A percentile compares a stretch with the other conserved stretches of the same genome.
These are phyloP conservation scores for Thraustochytrium sp. DNA, from an alignment of 352 stramenopile species.

Conservation along the genomic window DNA sequence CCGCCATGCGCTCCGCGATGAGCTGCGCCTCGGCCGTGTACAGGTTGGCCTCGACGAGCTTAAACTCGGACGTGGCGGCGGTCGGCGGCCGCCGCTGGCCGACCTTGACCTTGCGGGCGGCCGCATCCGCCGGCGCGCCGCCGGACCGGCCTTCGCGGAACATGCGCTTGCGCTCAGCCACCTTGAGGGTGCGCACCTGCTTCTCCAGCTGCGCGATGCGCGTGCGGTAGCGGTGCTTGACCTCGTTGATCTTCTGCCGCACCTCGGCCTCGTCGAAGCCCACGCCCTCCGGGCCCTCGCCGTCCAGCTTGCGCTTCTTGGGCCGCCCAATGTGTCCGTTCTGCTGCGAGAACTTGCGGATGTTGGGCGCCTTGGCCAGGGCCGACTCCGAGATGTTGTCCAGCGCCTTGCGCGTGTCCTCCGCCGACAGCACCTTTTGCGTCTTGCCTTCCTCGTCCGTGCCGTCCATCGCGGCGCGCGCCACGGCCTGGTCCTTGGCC, in stretches of 20 bases:
- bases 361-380: neutral
- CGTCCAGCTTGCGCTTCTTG: neutral
- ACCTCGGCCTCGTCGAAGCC: neutral
- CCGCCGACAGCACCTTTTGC: neutral
- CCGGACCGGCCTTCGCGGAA: neutral
- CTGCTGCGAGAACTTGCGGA: neutral
- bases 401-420: neutral
- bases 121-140: neutral
- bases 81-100: neutral
- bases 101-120: neutral
- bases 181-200: neutral
- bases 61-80: neutral
- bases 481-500: neutral
- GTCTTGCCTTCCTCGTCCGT: no score
- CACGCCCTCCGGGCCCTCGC: neutral
- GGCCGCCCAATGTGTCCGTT: neutral
- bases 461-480: neutral
- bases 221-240: neutral
- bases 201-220: neutral
- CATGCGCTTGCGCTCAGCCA: neutral
- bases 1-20: neutral
- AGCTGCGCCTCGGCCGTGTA: neutral
- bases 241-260: neutral
- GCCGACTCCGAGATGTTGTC: neutral
- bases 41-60: neutral